Conservation (phyloP, 2,329 filamentous ascomycete genomes). For the Colletotrichum spinosum region DNA sequence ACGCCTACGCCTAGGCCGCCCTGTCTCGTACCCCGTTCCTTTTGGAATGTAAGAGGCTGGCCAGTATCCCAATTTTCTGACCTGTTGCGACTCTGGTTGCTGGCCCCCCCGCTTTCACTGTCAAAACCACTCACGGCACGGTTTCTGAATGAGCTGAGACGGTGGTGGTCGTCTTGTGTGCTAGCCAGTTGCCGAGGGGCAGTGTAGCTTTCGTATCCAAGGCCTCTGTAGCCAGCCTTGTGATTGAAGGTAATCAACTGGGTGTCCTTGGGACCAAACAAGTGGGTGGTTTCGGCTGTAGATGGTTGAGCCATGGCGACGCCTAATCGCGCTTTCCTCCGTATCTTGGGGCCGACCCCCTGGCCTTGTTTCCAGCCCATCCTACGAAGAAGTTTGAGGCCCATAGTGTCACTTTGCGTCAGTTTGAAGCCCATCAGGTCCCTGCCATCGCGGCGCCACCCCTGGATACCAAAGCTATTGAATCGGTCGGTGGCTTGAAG, state of each 20-base stretch:
- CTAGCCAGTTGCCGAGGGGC: constrained; percentile 50
- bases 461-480: constrained; percentile 78
- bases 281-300: constrained; percentile 64
- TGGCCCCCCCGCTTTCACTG: too few species aligned
- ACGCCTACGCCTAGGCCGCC: constrained; percentile 89
- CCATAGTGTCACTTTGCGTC: constrained; percentile 83
- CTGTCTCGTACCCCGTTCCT: constrained; percentile 65
- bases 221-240: constrained; percentile 77
- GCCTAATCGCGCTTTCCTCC: constrained; percentile 77
- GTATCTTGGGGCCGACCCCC: constrained; percentile 89
- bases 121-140: too few species aligned
- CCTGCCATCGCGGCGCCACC: constrained; percentile 46
- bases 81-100: too few species aligned
- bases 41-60: background rate
- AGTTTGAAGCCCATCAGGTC: constrained; percentile 79
- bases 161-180: too few species aligned
- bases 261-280: constrained; percentile 89
- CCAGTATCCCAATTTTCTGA: too few species aligned
- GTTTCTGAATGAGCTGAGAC: too few species aligned
- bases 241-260: constrained; percentile 73
- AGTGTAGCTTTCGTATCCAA: constrained; percentile 74
- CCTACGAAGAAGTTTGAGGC: constrained; percentile 82
- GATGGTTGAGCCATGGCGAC: constrained; percentile 49
- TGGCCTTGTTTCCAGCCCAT: constrained; percentile 98
- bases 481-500: constrained; percentile 81